These are phyloP conservation scores for Paecilomyces fulvus DNA, from an alignment of 2,329 filamentous ascomycete genomes.

Conservation along the genomic window DNA sequence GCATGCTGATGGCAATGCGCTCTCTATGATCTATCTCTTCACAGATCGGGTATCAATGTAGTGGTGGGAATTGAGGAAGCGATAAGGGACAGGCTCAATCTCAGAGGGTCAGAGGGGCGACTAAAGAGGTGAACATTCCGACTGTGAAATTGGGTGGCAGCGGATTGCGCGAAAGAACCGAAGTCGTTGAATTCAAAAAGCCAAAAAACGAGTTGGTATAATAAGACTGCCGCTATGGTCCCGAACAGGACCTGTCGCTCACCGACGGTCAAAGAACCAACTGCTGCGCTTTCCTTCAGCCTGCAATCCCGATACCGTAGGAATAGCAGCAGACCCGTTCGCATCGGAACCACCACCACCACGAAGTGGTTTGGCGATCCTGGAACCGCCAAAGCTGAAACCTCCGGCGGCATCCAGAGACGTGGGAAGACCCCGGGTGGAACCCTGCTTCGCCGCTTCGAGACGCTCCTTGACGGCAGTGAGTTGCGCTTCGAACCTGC, in stretches of 20 bases:
- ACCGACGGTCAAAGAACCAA: slow-evolving; percentile 43
- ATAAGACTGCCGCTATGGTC: neutral
- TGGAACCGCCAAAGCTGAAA: slow-evolving; percentile 59
- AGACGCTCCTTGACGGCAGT: slow-evolving; percentile 95
- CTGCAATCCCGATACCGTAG: slow-evolving; percentile 43
- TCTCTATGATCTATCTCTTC: neutral
- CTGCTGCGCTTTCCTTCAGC: slow-evolving; percentile 62
- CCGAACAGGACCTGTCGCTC: slow-evolving; percentile 6
- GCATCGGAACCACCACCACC: slow-evolving; percentile 33
- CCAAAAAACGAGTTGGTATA: neutral
- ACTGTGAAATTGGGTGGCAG: neutral
- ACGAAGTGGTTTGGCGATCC: slow-evolving; percentile 58
- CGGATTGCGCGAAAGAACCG: neutral
- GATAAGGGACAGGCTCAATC: neutral
- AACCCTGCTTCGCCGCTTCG: slow-evolving; percentile 87
- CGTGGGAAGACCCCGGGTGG: slow-evolving; percentile 70
- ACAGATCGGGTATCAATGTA: neutral
- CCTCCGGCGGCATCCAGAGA: slow-evolving; percentile 54
- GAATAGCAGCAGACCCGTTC: slow-evolving; percentile 26
- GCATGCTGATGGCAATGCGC: neutral
- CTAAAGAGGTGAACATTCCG: neutral
- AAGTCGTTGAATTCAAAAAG: neutral
- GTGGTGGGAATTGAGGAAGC: neutral
- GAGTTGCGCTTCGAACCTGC: slow-evolving; percentile 93
- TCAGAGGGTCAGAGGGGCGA: neutral